phyloP scores from a whole-genome alignment of 192 early-diverging fungal genomes.

The Powellomyces hirtus region DNA sequence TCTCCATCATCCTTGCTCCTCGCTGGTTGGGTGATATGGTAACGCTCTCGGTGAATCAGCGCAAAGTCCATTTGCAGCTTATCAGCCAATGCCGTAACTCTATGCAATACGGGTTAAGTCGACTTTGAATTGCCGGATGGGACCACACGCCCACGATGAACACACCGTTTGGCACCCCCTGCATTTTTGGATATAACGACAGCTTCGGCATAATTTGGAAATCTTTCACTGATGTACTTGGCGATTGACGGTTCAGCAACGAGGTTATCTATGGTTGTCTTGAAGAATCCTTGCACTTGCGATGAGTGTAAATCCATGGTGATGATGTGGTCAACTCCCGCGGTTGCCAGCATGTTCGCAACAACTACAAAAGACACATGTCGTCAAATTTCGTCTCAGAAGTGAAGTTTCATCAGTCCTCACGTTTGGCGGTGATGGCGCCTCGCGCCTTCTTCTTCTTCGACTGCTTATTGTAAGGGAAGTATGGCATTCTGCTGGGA shows the following conservation, averaged over 20 bases:
- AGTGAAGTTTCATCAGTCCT: neutral
- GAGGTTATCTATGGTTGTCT: constrained; percentile 91
- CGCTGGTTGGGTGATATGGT: constrained; percentile 36
- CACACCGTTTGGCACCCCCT: constrained; percentile 87
- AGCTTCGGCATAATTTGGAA: constrained; percentile 65
- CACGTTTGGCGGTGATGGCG: constrained; percentile 91
- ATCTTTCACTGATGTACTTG: constrained; percentile 79
- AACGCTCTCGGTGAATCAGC: constrained; percentile 87
- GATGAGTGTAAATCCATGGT: constrained; percentile 96
- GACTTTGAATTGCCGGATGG: neutral
- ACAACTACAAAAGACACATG: too few relatives aligned
- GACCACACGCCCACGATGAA: neutral
- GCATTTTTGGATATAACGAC: constrained; percentile 94
- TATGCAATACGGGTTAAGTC: too few relatives aligned
- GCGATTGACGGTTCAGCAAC: constrained; percentile 86
- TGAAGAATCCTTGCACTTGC: constrained; percentile 96
- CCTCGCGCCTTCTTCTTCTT: constrained; percentile 99
- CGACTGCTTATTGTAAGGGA: constrained; percentile 95
- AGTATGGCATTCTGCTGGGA: constrained; percentile 75
- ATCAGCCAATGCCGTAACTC: constrained; percentile 94
- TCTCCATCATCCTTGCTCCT: constrained; percentile 1
- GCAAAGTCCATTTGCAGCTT: constrained; percentile 91
- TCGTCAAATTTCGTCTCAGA: too few relatives aligned
- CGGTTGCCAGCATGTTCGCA: constrained; percentile 90
- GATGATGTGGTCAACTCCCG: constrained; percentile 97